Evolutionary conservation across 2,329 filamentous ascomycete genomes (phyloP).

Genomic region (Aspergillus niger): DNA sequence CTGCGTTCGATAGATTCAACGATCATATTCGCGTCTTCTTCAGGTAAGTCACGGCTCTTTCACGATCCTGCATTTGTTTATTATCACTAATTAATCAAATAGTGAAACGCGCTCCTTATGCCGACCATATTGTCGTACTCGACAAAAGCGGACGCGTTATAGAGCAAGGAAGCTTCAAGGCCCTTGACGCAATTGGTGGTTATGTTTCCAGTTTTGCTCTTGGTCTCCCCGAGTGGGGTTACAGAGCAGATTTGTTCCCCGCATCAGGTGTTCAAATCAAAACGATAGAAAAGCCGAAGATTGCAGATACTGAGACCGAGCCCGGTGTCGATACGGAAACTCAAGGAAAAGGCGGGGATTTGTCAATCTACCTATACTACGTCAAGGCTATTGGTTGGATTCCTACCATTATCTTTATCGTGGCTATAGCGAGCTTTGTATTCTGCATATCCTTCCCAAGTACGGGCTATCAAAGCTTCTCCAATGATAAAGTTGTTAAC

Average conservation of each 20-base stretch:
- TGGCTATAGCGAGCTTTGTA: constrained; percentile 41
- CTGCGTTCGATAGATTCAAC: constrained; percentile 44
- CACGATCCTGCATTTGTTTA: too few species aligned
- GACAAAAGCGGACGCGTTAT: constrained; percentile 39
- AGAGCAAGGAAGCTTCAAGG: constrained; percentile 46
- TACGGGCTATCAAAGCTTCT: constrained; percentile 18
- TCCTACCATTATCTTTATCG: constrained; percentile 37
- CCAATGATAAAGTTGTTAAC: not conserved
- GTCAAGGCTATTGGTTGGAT: constrained; percentile 41
- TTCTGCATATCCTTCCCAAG: constrained; percentile 47
- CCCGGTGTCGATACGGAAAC: constrained; percentile 26
- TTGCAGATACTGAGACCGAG: constrained; percentile 25
- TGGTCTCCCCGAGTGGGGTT: constrained; percentile 35
- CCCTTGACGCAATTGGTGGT: constrained; percentile 39
- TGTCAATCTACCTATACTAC: constrained; percentile 47
- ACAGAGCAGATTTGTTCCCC: constrained; percentile 20
- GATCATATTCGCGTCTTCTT: constrained; percentile 44
- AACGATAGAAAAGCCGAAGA: constrained; percentile 17
- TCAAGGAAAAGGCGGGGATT: constrained; percentile 42
- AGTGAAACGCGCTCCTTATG: constrained; percentile 45
- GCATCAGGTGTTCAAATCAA: constrained; percentile 6
- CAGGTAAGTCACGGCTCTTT: constrained; percentile 23
- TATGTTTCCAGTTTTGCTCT: constrained; percentile 46
- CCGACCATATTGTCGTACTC: constrained; percentile 47
- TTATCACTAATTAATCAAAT: constrained; percentile 5